Conservation (phyloP, 305 asterid genomes). For the Plantago coronopus region DNA sequence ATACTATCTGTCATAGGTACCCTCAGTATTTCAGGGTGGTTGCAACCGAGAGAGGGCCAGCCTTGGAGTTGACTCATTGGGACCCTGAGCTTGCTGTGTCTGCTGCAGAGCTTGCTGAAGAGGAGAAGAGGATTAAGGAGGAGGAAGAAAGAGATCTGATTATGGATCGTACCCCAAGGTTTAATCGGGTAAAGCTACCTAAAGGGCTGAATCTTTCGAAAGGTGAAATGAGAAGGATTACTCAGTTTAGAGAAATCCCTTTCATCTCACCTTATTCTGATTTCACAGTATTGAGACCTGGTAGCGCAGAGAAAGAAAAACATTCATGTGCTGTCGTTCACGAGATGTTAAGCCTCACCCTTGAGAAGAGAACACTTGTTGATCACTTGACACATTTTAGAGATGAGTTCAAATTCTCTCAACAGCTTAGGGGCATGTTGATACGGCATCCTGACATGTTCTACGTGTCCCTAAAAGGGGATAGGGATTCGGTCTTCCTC, state of each 20-base stretch:
- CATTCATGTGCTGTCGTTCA: conserved; percentile 86
- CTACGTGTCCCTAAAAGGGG: conserved; percentile 85
- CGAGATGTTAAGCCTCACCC: conserved; percentile 84
- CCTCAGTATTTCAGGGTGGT: conserved; percentile 89
- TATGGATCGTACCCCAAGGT: conserved; percentile 67
- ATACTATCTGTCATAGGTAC: conserved; percentile 79
- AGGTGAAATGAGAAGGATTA: conserved; percentile 87
- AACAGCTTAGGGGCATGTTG: conserved; percentile 94
- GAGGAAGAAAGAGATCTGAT: conserved; percentile 70
- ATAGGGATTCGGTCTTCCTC: conserved; percentile 88
- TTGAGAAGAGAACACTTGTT: conserved; percentile 90
- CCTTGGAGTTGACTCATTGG: conserved; percentile 85
- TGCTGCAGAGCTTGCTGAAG: conserved; percentile 92
- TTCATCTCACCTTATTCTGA: conserved; percentile 78
- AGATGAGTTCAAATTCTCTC: conserved; percentile 93
- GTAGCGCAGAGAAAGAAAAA: conserved; percentile 71
- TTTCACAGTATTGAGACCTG: conserved; percentile 59
- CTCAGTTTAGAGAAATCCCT: conserved; percentile 73
- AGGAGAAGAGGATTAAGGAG: conserved; percentile 61
- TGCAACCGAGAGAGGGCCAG: conserved; percentile 71
- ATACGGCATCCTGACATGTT: conserved; percentile 97
- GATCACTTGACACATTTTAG: conserved; percentile 93
- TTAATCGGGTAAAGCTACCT: conserved; percentile 73
- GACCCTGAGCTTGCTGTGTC: conserved; percentile 90
- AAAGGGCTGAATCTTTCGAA: conserved; percentile 79